Base-by-base conservation (phyloP, 306 rosid genomes). In the Cicer yamashitae region DNA sequence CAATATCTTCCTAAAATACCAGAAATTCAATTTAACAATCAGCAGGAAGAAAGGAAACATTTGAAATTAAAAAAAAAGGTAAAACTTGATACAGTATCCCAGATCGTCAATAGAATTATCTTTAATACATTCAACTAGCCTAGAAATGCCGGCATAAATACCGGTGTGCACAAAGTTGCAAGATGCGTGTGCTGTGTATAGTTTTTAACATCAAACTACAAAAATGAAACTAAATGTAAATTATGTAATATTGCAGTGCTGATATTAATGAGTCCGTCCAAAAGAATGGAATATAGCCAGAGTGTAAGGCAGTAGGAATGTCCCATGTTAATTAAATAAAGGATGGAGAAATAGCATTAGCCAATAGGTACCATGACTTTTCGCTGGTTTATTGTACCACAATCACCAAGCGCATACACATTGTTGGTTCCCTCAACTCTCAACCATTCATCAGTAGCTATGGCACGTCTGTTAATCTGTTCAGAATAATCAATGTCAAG, bases 371-470 rank as follows among this genome's bases (percentile, higher is more conserved):
- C 98, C 97, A 91, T 86, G 91, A 94, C 97, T 90, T 77, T 94
- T 45, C 98, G 91, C 88, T 94, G 98, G 83, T 94, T 94, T 84
- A 94, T 91, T 48, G 98, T 91, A 41, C 96, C 96, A 65, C 98
- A 91, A 75, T 94, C 98, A 75, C 98, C 98, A 67, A 94, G 91
- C 15, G 98, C 96, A 80, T 94, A 94, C 74, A 94, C 82, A 22
- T 83, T 86, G 83, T 83, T 81, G 34, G 91, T 85, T 81, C 94
- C 93, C 77, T 94, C 98, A 40, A 88, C 96, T 77, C 98, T 89
- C 83, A 94, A 88, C 98, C 98, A 94, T 76, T 94, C 98, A 71
- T 94, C 98, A 41, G 97, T 94, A 17, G 98, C 98, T 20, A 94
- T 43, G 37, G 89, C 98, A 53, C 98, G 97, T 72, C 98, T 84